These are phyloP conservation scores for Alternaria brassicicola DNA, from an alignment of 2,329 filamentous ascomycete genomes.

Conservation along the genomic window DNA sequence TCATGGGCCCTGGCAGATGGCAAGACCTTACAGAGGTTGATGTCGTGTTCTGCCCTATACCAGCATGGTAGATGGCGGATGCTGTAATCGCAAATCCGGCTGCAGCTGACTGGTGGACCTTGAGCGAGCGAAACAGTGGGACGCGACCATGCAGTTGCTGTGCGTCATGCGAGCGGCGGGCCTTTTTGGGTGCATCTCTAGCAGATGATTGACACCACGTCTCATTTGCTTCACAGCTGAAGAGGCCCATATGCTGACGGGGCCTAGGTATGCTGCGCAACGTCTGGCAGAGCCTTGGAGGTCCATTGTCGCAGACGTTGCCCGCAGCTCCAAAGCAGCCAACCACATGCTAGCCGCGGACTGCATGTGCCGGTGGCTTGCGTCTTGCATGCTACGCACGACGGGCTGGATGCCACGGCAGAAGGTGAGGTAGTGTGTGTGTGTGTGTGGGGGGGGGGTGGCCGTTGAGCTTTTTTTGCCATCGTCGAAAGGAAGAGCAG, in stretches of 20 bases:
- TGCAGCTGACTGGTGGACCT: constrained; percentile 25
- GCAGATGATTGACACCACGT: constrained; percentile 16
- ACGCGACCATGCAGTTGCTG: constrained; percentile 22
- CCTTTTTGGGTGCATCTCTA: constrained; percentile 1
- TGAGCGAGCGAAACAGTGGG: constrained; percentile 5
- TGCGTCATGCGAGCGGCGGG: constrained; percentile 28
- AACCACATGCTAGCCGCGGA: constrained; percentile 13
- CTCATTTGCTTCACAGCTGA: constrained; percentile 7
- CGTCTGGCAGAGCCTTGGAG: constrained; percentile 24
- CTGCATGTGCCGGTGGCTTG: constrained; percentile 20
- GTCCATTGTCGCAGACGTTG: constrained; percentile 21
- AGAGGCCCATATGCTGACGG: constrained; percentile 7
- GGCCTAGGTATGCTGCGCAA: constrained; percentile 22
- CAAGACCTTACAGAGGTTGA: constrained; percentile 20
- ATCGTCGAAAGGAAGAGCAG: not conserved
- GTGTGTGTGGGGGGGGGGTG: constrained; percentile 5
- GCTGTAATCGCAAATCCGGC: constrained; percentile 16
- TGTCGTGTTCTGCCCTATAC: constrained; percentile 22
- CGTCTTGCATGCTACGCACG: constrained; percentile 13
- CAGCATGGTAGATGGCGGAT: constrained; percentile 16
- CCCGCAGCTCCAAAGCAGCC: constrained; percentile 9
- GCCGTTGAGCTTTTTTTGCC: not conserved
- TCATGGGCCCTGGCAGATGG: constrained; percentile 17
- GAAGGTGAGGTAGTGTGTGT: constrained; percentile 13
- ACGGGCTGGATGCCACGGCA: constrained; percentile 10